These are phyloP conservation scores for Komagataella populi DNA, from an alignment of 805 yeast species.

Conservation along the genomic window DNA sequence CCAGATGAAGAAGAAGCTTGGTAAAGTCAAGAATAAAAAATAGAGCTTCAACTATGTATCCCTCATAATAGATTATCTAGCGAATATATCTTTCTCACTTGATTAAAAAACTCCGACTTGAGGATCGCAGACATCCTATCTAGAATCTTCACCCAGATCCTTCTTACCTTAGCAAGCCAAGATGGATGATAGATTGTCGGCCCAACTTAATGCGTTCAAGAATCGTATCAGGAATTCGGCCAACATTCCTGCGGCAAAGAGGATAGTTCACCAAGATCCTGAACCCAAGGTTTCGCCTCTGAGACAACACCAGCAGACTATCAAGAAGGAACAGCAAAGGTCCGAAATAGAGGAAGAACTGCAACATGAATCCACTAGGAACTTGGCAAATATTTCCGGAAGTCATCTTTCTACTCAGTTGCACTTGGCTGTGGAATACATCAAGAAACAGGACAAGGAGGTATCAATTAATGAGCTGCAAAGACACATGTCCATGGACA, in stretches of 20 bases:
- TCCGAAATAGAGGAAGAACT: neutral
- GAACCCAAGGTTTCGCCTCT: conserved; percentile 3
- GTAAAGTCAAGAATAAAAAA: conserved; percentile 6
- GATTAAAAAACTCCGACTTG: neutral
- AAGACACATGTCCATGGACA: conserved; percentile 48
- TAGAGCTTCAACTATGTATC: neutral
- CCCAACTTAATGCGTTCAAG: conserved; percentile 49
- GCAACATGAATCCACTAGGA: neutral
- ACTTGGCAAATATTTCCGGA: conserved; percentile 9
- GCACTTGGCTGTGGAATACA: conserved; percentile 82
- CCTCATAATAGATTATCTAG: neutral
- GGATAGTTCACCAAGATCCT: conserved; percentile 9
- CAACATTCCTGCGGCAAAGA: conserved; percentile 25
- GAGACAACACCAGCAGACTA: conserved; percentile 6
- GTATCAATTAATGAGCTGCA: conserved; percentile 53
- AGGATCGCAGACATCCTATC: neutral
- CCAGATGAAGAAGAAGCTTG: conserved; percentile 14
- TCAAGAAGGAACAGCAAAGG: conserved; percentile 5
- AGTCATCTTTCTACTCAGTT: conserved; percentile 77
- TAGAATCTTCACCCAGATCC: neutral
- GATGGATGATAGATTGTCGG: conserved; percentile 19
- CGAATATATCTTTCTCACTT: neutral
- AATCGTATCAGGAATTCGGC: conserved; percentile 42
- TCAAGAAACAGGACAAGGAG: conserved; percentile 60
- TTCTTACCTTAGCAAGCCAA: neutral